Evolutionary conservation across 257 asterid genomes (phyloP), one percentile per base, ranked within the genome.

Genomic region (Lavandula angustifolia): DNA sequence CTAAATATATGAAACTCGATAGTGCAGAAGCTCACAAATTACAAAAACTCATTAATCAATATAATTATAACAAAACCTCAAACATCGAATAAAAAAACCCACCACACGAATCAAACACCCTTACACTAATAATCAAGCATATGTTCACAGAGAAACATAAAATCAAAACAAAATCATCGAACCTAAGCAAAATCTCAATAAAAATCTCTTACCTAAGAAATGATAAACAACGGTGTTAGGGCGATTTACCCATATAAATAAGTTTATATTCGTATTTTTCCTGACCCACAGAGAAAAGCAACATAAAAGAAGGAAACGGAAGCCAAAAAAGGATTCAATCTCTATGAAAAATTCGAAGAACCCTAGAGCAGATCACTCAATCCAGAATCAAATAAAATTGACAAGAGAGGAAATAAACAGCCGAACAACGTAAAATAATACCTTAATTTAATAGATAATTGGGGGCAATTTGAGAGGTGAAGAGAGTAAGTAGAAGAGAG

Each of bases 391-490:
- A 46, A 1, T 13, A 12, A 47, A 17, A 6, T 16, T 48, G 4
- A 46, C 67, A 62, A 62, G 11, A 9, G 4, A 42, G 16, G 40
- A 64, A 62, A 71, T 53, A 32, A 71, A 47, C 64, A n/a, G 71
- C 63, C 44, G 27, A 67, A 14, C 48, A 33, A 60, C 37, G 65
- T 46, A 47, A 47, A 60, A 71, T 11, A 29, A 64, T 75, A 75
- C 80, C 78, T 74, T 54, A 67, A 63, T 51, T 63, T n/a, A 37
- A 54, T 61, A 75, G 75, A 68, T 69, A 59, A 73, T 32, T 65
- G 46, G 64, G 69, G 60, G 27, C 70, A 59, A 69, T 54, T 72
- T 64, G 73, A 64, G 75, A 64, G 76, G 78, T 54, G 68, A 64
- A 33, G 41, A 33, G 68, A 35, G 54, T 52, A 13, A 43, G n/a